These are phyloP conservation scores for Metarhizium album DNA, from an alignment of 2,329 filamentous ascomycete species.

Conservation along the genomic window DNA sequence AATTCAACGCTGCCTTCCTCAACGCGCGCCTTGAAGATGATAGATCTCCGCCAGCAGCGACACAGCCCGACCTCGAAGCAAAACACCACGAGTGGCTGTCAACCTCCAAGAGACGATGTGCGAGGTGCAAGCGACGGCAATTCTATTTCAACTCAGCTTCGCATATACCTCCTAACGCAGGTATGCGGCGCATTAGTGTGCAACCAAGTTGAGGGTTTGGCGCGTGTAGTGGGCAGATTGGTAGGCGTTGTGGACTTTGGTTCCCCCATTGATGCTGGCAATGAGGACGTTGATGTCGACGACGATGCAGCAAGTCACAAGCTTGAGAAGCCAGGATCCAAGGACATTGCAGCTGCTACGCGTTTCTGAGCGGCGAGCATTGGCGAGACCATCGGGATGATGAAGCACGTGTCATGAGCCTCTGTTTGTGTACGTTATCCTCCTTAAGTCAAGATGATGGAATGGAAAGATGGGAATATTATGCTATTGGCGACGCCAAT, in stretches of 20 bases:
- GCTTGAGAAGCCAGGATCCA: neutral
- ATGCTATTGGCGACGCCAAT: too few relatives aligned
- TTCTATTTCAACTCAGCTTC: constrained; percentile 59
- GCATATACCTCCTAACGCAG: constrained; percentile 49
- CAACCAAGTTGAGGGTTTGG: constrained; percentile 55
- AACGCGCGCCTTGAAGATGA: neutral
- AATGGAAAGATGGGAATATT: too few relatives aligned
- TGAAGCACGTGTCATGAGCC: too few relatives aligned
- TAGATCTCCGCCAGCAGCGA: neutral
- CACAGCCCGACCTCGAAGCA: neutral
- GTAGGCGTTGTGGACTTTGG: constrained; percentile 70
- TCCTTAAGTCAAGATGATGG: too few relatives aligned
- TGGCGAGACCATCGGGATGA: too few relatives aligned
- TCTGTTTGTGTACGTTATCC: too few relatives aligned
- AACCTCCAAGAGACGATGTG: neutral
- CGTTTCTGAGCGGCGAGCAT: too few relatives aligned
- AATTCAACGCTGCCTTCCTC: neutral
- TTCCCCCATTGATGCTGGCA: constrained; percentile 37
- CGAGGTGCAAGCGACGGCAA: neutral
- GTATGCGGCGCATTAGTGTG: constrained; percentile 59
- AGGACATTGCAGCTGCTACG: neutral
- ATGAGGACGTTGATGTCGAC: neutral
- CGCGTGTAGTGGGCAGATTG: constrained; percentile 50
- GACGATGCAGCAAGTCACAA: neutral
- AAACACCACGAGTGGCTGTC: neutral